Conservation (phyloP, 2,329 filamentous ascomycete species). For the Trichoderma polysporum region DNA sequence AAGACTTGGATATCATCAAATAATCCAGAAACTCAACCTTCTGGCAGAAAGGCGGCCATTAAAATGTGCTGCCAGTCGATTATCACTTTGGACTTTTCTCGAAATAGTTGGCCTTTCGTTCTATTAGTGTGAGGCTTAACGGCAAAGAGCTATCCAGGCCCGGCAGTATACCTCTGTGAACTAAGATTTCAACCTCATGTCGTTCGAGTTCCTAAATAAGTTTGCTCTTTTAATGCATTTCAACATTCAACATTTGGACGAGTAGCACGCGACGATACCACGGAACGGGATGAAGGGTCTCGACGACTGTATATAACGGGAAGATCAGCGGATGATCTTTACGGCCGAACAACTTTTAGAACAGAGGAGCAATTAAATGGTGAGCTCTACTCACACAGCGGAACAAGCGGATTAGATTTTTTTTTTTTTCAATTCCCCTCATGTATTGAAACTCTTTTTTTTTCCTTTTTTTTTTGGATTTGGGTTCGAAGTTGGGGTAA, state of each 20-base stretch:
- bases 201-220: background rate
- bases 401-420: slow-evolving; percentile 8
- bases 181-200: background rate
- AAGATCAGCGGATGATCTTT: background rate
- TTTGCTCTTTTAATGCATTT: background rate
- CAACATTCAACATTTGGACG: background rate
- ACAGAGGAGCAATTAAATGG: background rate
- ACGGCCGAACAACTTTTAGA: slow-evolving; percentile 15
- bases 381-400: slow-evolving; percentile 2
- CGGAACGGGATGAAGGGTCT: background rate
- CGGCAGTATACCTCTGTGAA: background rate
- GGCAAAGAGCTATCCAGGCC: background rate
- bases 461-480: background rate
- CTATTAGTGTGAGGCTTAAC: background rate
- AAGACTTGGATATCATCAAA: background rate
- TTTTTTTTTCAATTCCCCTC: background rate
- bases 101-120: background rate
- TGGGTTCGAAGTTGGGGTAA: background rate
- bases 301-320: slow-evolving; percentile 6
- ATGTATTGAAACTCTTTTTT: background rate
- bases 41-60: background rate
- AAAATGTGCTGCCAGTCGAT: background rate
- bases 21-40: background rate
- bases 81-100: background rate
- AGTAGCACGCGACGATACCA: background rate